Base-by-base conservation (phyloP, 495 filamentous ascomycete species). In the Aspergillus olivimuriae region DNA sequence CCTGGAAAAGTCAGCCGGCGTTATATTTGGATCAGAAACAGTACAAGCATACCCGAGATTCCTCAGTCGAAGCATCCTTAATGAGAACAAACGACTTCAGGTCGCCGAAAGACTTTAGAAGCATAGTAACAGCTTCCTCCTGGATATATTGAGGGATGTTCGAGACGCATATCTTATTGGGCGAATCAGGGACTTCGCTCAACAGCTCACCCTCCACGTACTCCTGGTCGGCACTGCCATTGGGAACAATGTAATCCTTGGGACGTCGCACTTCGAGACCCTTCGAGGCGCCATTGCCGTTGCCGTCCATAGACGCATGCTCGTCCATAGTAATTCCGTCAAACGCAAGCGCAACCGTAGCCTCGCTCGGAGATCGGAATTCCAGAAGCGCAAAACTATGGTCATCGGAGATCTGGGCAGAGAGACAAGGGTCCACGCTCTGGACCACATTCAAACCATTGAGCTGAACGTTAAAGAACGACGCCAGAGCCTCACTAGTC, bases 171-270 rank as follows among this genome's bases (percentile, higher is more conserved):
- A 99, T 87, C 69, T 99, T 99, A 70, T 97, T 87, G 28, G 85
- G 86, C 15, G 86, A 92, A 58, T 99, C 92, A 21, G 88, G 77
- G 31, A 97, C 92, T 24, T 87, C 73, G 47, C 74, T 84, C 24
- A 88, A 83, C 34, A 95, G 73, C 9, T 83, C 76, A 11, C 85
- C 90, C 41, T 85, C 85, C 60, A 89, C 81, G 52, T 81, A 80
- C 28, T 84, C 77, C 19, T 79, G 73, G 11, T 92, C 86, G 40
- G 89, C 86, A n/a, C 22, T 44, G 41, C 81, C 69, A 24, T 83
- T 80, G 19, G 92, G 94, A 19, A 92, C 87, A 60, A 99, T 96
- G 64, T 99, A 99, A 60, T 99, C 94, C 68, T 94, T 96, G 7
- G 92, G 92, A 32, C 92, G 78, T 41, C 84, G 83, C 47, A 99